These are phyloP conservation scores for Lactuca saligna DNA, from an alignment of 129 eudicot species.

Conservation along the genomic window DNA sequence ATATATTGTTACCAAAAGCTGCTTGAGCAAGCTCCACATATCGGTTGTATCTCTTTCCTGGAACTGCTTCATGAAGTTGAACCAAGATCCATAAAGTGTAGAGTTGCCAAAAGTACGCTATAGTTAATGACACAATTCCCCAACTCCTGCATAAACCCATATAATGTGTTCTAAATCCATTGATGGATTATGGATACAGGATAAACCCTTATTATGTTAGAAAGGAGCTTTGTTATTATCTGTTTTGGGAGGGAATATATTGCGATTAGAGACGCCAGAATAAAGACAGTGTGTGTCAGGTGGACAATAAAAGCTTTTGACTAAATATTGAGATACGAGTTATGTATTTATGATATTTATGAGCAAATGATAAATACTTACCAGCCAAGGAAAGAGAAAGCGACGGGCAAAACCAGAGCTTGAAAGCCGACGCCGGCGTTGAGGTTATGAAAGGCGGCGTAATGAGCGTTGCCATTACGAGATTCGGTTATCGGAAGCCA, in stretches of 20 bases:
- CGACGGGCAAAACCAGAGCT: slow-evolving; percentile 75
- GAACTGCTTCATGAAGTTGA: slow-evolving; percentile 78
- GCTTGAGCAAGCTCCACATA: slow-evolving; percentile 77
- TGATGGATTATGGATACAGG: background rate
- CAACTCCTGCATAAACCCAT: slow-evolving; percentile 48
- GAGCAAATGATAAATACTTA: slow-evolving; percentile 6
- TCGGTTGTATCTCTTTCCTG: slow-evolving; percentile 76
- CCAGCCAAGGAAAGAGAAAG: slow-evolving; percentile 79
- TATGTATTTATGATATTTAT: background rate
- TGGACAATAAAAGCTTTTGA: background rate
- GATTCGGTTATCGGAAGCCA: slow-evolving; percentile 93
- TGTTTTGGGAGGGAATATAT: slow-evolving; percentile 26
- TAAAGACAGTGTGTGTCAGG: slow-evolving; percentile 18
- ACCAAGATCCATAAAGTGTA: slow-evolving; percentile 82
- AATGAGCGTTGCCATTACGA: slow-evolving; percentile 70
- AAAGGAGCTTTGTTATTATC: slow-evolving; percentile 2
- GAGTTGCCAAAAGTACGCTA: slow-evolving; percentile 75
- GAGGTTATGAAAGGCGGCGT: slow-evolving; percentile 79
- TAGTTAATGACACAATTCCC: slow-evolving; percentile 56
- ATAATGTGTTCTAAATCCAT: background rate
- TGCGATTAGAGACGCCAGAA: slow-evolving; percentile 17
- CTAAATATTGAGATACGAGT: background rate
- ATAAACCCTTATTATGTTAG: background rate
- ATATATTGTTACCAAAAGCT: slow-evolving; percentile 56
- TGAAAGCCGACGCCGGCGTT: slow-evolving; percentile 83